A percentile compares a stretch with the other conserved stretches of the same genome.
Conservation (phyloP, 495 filamentous ascomycete species). For the Penicillium manginii region DNA sequence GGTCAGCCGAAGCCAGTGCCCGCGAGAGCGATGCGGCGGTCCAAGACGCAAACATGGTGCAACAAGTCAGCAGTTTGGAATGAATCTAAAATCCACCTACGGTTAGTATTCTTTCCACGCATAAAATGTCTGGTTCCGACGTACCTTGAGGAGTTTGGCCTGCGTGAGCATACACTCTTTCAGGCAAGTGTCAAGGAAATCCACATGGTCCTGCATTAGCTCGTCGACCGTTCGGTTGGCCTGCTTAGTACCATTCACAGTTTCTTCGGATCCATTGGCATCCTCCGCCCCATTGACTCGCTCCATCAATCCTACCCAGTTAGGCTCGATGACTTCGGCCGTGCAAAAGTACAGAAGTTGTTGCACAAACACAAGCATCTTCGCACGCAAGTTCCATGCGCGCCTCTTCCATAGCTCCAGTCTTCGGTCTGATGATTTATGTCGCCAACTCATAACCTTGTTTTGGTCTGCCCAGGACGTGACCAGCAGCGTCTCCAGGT, state of each 20-base stretch:
- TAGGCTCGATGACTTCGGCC: conserved; percentile 94
- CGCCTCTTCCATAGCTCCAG: conserved; percentile 92
- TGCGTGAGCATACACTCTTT: conserved; percentile 99
- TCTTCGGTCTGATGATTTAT: conserved; percentile 70
- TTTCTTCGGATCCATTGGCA: conserved; percentile 53
- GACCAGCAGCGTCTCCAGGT: conserved; percentile 82
- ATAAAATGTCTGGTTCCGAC: conserved; percentile 16
- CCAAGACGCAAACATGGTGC: conserved; percentile 88
- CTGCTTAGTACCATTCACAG: conserved; percentile 51
- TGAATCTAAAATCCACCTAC: conserved; percentile 67
- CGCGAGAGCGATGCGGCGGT: conserved; percentile 74
- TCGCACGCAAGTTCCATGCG: conserved; percentile 86
- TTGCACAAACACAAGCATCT: conserved; percentile 97
- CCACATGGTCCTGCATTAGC: conserved; percentile 98
- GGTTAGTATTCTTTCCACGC: not conserved
- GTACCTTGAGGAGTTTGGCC: conserved; percentile 85
- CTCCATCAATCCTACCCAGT: conserved; percentile 92
- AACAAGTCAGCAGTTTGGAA: conserved; percentile 90
- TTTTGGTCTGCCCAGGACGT: conserved; percentile 89
- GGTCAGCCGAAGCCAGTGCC: conserved; percentile 76
- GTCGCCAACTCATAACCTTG: conserved; percentile 80
- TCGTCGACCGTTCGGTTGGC: conserved; percentile 89
- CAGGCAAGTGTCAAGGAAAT: conserved; percentile 94
- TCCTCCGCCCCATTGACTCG: conserved; percentile 66
- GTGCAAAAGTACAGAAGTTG: conserved; percentile 97